Conservation (phyloP, 177 flowering plant species). For the Vitis hybrid region DNA sequence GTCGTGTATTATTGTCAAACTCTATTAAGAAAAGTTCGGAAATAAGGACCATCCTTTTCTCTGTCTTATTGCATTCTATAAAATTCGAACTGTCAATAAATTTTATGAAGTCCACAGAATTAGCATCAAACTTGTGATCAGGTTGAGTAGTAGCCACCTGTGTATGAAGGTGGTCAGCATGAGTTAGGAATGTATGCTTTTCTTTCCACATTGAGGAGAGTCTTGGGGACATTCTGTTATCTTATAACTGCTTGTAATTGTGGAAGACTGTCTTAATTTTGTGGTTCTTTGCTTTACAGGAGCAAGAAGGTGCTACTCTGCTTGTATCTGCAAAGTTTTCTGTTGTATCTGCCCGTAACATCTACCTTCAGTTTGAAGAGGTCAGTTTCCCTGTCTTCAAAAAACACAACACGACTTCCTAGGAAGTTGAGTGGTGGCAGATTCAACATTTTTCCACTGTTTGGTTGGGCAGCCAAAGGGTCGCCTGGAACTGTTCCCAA, state of each 20-base stretch:
- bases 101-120: no score
- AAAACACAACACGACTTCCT: neutral
- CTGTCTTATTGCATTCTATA: no score
- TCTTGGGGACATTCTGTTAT: no score
- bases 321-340: slow-evolving; percentile 88
- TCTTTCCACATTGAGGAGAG: neutral
- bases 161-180: no score
- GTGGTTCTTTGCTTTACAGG: slow-evolving; percentile 39
- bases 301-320: slow-evolving; percentile 92
- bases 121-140: no score
- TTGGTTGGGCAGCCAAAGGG: neutral
- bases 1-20: no score
- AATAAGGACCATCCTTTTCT: no score
- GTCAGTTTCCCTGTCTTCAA: slow-evolving; percentile 31
- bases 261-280: neutral
- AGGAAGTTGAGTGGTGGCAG: neutral
- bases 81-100: no score
- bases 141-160: no score
- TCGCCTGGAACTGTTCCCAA: neutral
- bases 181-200: no score
- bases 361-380: slow-evolving; percentile 89
- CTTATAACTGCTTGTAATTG: no score
- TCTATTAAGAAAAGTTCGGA: no score
- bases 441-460: neutral
- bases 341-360: slow-evolving; percentile 74